Evolutionary conservation across 257 asterid genomes (phyloP).

Genomic region (Solanum lycopersicoides): DNA sequence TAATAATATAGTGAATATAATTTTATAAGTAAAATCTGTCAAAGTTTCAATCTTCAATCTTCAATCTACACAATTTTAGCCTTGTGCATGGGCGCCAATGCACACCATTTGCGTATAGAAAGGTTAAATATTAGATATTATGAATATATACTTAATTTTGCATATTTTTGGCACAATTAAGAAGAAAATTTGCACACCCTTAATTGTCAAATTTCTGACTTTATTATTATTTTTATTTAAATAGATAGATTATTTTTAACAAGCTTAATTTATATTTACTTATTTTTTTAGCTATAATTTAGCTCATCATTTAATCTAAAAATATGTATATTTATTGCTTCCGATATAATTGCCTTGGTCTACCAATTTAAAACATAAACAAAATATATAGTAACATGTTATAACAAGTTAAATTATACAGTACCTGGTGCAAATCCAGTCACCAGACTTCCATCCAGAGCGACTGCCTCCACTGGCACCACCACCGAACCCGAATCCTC

Average conservation of each 20-base stretch:
- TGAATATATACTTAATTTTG: not conserved
- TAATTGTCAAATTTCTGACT: not conserved
- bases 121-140: not conserved
- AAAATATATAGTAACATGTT: not conserved
- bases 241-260: not conserved
- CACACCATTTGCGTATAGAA: too few species aligned
- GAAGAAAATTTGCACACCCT: not conserved
- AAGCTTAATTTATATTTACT: too few species aligned
- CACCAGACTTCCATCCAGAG: conserved; percentile 94
- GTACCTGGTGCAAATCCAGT: conserved; percentile 88
- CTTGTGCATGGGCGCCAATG: too few species aligned
- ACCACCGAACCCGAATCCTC: conserved; percentile 28
- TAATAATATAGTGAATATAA: too few species aligned
- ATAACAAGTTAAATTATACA: not conserved
- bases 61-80: too few species aligned
- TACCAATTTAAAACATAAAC: not conserved
- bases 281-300: too few species aligned
- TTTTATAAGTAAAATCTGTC: too few species aligned
- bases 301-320: too few species aligned
- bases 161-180: too few species aligned
- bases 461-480: conserved; percentile 41
- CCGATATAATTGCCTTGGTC: not conserved
- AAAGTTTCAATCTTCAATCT: too few species aligned
- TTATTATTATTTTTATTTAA: not conserved
- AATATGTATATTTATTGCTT: too few species aligned